phyloP scores from a whole-genome alignment of 176 grass and related monocot species.

The Avena insularis region DNA sequence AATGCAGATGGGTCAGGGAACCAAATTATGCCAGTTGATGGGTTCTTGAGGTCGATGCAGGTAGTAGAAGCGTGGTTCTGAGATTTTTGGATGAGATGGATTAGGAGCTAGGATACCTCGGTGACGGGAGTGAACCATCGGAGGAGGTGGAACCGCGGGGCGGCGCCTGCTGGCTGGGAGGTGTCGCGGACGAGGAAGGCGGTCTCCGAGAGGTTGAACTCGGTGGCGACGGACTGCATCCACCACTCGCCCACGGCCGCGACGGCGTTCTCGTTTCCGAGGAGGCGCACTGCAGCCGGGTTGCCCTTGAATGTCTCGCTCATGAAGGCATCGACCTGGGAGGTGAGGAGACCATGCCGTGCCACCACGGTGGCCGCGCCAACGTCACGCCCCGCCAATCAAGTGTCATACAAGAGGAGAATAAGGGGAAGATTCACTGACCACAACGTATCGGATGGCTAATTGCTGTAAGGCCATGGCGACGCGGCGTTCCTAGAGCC shows the following conservation, averaged over 20 bases:
- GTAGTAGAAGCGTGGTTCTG: no score
- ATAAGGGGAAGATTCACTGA: neutral
- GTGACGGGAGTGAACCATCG: constrained; percentile 75
- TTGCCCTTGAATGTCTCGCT: constrained; percentile 75
- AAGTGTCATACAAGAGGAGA: neutral
- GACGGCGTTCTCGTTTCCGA: constrained; percentile 34
- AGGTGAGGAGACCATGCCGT: constrained; percentile 6
- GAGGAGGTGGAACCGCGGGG: constrained; percentile 51
- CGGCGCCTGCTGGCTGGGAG: neutral
- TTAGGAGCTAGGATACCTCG: constrained; percentile 37
- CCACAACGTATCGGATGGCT: constrained; percentile 56
- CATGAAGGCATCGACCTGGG: constrained; percentile 78
- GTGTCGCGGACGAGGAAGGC: constrained; percentile 52
- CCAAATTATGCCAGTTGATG: neutral
- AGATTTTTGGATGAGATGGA: neutral
- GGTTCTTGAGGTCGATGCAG: neutral
- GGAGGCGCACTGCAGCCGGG: constrained; percentile 69
- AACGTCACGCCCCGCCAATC: neutral
- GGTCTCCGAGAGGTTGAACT: constrained; percentile 77
- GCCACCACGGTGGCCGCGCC: neutral
- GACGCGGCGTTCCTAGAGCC: no score
- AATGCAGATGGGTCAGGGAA: neutral
- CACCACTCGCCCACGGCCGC: constrained; percentile 51
- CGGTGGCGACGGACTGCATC: constrained; percentile 75
- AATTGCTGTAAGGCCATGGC: no score